Percentiles rank a stretch among this genome's conserved stretches.
Evolutionary conservation across 441 rosid species (phyloP).

Genomic region (Populus tomentosa): DNA sequence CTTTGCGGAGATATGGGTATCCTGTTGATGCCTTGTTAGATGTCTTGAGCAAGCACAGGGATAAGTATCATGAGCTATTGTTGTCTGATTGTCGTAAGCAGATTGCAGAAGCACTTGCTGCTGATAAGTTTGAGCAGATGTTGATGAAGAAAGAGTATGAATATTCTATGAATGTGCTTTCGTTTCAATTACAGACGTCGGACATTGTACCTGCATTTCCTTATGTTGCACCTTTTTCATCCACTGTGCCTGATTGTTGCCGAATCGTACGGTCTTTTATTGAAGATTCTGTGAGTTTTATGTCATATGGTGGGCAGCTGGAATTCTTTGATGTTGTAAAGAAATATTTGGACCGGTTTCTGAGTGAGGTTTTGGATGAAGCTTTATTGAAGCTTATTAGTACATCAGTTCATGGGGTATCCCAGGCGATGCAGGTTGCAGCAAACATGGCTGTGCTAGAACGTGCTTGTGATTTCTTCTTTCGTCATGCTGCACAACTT

Average conservation of each 20-base stretch:
- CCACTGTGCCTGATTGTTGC: slow-evolving; percentile 91
- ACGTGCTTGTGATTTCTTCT: slow-evolving; percentile 97
- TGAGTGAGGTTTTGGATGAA: slow-evolving; percentile 79
- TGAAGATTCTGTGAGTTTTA: slow-evolving; percentile 92
- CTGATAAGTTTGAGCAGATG: slow-evolving; percentile 96
- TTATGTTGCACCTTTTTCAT: slow-evolving; percentile 86
- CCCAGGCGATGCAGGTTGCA: slow-evolving; percentile 97
- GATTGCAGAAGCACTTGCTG: slow-evolving; percentile 81
- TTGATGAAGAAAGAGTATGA: slow-evolving; percentile 96
- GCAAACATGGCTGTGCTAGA: slow-evolving; percentile 96
- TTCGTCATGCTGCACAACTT: slow-evolving; percentile 92
- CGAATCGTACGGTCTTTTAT: slow-evolving; percentile 91
- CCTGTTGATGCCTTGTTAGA: slow-evolving; percentile 82
- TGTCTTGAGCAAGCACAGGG: slow-evolving; percentile 89
- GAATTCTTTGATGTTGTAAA: slow-evolving; percentile 87
- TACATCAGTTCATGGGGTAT: slow-evolving; percentile 77
- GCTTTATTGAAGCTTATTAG: slow-evolving; percentile 71
- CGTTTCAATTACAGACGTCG: slow-evolving; percentile 87
- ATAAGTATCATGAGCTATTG: slow-evolving; percentile 85
- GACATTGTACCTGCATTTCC: slow-evolving; percentile 89
- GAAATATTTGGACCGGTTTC: slow-evolving; percentile 86
- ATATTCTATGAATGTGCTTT: slow-evolving; percentile 94
- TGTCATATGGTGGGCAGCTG: slow-evolving; percentile 95
- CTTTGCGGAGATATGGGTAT: slow-evolving; percentile 79
- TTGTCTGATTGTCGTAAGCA: slow-evolving; percentile 90